Percentiles rank a stretch among this genome's conserved stretches.
phyloP scores from a whole-genome alignment of 1,139 yeast species.

The Yamadazyma triangularis region DNA sequence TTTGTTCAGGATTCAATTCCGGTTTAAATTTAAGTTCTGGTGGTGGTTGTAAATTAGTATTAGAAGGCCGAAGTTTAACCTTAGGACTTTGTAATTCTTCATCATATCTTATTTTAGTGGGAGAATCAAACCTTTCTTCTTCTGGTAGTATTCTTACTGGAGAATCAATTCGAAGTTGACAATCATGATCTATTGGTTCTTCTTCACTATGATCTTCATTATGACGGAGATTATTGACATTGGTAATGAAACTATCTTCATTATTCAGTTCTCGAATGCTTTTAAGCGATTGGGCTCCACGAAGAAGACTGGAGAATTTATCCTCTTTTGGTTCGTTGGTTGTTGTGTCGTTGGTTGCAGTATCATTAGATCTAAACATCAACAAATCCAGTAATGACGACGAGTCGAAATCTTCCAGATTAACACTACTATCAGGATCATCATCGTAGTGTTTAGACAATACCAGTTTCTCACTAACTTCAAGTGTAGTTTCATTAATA shows the following conservation, averaged over 20 bases:
- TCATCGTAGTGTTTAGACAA: conserved; percentile 1
- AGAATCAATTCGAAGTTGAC: not conserved
- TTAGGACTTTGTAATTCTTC: conserved; percentile 5
- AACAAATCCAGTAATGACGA: conserved; percentile 4
- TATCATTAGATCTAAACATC: conserved; percentile 3
- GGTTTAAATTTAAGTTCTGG: conserved; percentile 6
- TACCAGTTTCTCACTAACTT: conserved; percentile 10
- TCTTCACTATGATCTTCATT: conserved; percentile 18
- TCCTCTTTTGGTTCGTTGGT: conserved; percentile 1
- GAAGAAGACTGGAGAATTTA: conserved; percentile 5
- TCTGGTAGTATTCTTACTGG: not conserved
- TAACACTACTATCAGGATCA: conserved; percentile 1
- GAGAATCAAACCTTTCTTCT: conserved; percentile 1
- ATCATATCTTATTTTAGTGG: conserved; percentile 1
- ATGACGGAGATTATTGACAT: conserved; percentile 30
- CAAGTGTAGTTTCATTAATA: conserved; percentile 13
- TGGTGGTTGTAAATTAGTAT: conserved; percentile 6
- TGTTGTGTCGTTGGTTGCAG: conserved; percentile 1
- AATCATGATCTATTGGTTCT: not conserved
- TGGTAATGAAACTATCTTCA: conserved; percentile 18
- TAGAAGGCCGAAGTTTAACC: conserved; percentile 10
- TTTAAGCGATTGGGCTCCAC: conserved; percentile 3
- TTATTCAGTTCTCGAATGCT: conserved; percentile 17
- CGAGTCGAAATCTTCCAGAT: conserved; percentile 2
- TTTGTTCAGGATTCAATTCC: not conserved